Base-by-base conservation (phyloP, 768 basidiomycete species). In the Kwoniella sp. region DNA sequence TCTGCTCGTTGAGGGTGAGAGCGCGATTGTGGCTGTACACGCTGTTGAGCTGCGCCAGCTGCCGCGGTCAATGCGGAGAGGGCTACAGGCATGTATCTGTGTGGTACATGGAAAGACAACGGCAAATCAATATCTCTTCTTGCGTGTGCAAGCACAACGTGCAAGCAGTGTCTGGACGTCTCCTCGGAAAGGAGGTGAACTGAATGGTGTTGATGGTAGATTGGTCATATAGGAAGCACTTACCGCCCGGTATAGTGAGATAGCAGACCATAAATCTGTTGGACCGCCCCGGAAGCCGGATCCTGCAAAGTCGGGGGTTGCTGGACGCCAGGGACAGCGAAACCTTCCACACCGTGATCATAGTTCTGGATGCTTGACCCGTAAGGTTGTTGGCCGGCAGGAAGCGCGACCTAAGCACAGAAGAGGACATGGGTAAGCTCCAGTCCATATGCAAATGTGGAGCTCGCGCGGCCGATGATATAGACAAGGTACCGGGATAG, bases 281-380 rank as follows among this genome's bases (percentile, higher is more conserved):
- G 70, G 3, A 73, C 63, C 5, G 76, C 71, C 13, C 79, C 79
- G 0, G 71, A 71, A 23, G 74, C 78, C n/a, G 79, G 79, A 64
- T 81, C 76, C n/a, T 75, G 73, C 50, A 81, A 37, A 0, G 76
- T 75, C 1, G 79, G 79, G 22, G 79, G 79, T 31, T 75, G 73
- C 31, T 68, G 68, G 8, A 72, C n/a, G 20, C 59, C 61, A 9
- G 50, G 47, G 29, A 68, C 62, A 25, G 50, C 66, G 28, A 67
- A 62, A 13, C 62, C 65, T 56, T 59, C 45, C 37, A 53, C 55
- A 52, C 28, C 50, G 1, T 30, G 25, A 4, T 57, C 30, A 29
- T 57, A 41, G 7, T 68, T 53, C 17, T 25, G 53, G 9, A 38
- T 31, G 52, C 37, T 31, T 54, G 30, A 48, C 7, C 29, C 50